Conservation (phyloP, 225 moss, liverwort and hornwort genomes). For the Straminergon stramineum region DNA sequence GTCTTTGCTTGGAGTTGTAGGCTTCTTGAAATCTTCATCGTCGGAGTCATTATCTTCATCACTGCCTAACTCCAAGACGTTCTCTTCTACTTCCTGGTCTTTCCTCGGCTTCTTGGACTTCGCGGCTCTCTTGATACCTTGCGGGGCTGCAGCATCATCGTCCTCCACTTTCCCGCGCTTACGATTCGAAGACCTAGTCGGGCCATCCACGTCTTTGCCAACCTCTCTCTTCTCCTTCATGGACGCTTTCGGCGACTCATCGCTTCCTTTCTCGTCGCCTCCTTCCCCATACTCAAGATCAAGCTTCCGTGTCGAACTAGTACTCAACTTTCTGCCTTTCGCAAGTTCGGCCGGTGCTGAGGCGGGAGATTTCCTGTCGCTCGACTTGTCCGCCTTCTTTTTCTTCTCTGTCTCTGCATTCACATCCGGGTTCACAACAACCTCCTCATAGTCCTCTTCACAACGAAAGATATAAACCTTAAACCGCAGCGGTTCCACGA, state of each 20-base stretch:
- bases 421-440: not conserved
- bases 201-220: not conserved
- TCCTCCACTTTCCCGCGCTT: constrained; percentile 14
- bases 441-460: constrained; percentile 19
- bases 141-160: not conserved
- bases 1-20: not conserved
- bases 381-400: not conserved
- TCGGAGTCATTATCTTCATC: not conserved
- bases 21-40: not conserved
- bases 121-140: not conserved
- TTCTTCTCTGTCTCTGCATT: constrained; percentile 6
- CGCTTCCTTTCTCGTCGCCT: not conserved
- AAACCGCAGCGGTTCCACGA: constrained; percentile 14
- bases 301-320: constrained; percentile 10
- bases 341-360: constrained; percentile 8
- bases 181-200: constrained; percentile 9
- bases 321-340: constrained; percentile 19
- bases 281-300: constrained; percentile 9
- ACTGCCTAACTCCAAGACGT: not conserved
- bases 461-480: constrained; percentile 39
- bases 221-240: not conserved
- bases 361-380: not conserved
- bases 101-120: constrained; percentile 5
- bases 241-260: not conserved
- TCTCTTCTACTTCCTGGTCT: not conserved